Percentiles rank a stretch among this genome's conserved stretches.
Conservation (phyloP, 2,329 filamentous ascomycete species). For the Verticillium isaacii region DNA sequence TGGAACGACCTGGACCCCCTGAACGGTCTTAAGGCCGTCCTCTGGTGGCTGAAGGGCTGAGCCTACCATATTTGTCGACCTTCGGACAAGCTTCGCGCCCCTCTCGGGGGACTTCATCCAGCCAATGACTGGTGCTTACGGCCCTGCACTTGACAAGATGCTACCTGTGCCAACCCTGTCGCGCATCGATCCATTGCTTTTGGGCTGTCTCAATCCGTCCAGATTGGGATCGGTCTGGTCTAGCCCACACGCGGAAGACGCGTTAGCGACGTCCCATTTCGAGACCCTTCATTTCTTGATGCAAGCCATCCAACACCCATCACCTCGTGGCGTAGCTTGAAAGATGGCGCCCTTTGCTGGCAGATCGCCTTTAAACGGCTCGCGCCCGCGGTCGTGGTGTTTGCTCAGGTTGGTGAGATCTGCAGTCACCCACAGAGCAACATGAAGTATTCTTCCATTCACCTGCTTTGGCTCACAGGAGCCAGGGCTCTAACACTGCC, state of each 20-base stretch:
- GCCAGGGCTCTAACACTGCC: not conserved
- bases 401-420: not conserved
- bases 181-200: not conserved
- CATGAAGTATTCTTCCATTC: not conserved
- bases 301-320: not conserved
- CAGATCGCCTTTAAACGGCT: not conserved
- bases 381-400: not conserved
- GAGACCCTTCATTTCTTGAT: not conserved
- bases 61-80: not conserved
- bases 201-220: not conserved
- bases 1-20: not conserved
- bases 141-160: not conserved
- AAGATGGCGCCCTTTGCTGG: not conserved
- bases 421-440: not conserved
- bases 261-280: not conserved
- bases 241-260: not conserved
- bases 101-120: not conserved
- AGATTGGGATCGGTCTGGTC: not conserved
- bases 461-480: not conserved
- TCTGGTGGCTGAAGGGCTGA: not conserved
- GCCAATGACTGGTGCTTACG: not conserved
- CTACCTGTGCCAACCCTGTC: not conserved
- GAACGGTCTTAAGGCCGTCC: not conserved
- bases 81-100: not conserved
- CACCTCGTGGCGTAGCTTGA: not conserved